These are phyloP conservation scores for Pyrenochaeta sp. DNA, from an alignment of 2,329 filamentous ascomycete species.

Conservation along the genomic window DNA sequence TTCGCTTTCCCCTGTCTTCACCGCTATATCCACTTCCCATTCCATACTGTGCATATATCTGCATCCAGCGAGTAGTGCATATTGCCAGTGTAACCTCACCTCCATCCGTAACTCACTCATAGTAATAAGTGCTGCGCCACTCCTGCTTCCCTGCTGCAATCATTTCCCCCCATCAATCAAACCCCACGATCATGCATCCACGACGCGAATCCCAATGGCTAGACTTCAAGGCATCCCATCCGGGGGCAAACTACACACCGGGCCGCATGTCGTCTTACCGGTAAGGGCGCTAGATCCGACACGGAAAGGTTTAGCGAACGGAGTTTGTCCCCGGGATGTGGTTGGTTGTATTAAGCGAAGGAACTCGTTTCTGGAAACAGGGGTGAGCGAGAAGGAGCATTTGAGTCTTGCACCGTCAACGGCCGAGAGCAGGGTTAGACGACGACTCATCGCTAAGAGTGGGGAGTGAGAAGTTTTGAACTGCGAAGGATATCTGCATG, in stretches of 20 bases:
- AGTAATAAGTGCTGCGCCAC: too few relatives aligned
- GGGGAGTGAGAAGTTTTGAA: not conserved
- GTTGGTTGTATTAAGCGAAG: not conserved
- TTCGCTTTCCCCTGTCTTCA: not conserved
- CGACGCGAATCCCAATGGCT: not conserved
- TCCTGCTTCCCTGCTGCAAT: too few relatives aligned
- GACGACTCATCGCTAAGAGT: constrained; percentile 1
- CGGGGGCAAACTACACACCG: not conserved
- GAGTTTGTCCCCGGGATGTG: not conserved
- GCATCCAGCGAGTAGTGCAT: not conserved
- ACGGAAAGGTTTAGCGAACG: constrained; percentile 2
- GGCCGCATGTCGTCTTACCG: constrained; percentile 1
- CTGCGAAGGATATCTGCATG: not conserved
- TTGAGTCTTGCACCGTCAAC: constrained; percentile 3
- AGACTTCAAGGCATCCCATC: not conserved
- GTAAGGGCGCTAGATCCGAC: not conserved
- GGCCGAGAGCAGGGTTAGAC: constrained; percentile 16
- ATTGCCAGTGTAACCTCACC: not conserved
- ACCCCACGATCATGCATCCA: not conserved
- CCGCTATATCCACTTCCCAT: not conserved
- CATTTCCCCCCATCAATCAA: too few relatives aligned
- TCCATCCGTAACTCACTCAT: not conserved
- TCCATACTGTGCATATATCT: not conserved
- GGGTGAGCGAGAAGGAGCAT: constrained; percentile 21
- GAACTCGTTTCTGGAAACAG: constrained; percentile 17